Conservation (phyloP, 176 grass and related monocot species). For the Tillandsia leiboldiana region DNA sequence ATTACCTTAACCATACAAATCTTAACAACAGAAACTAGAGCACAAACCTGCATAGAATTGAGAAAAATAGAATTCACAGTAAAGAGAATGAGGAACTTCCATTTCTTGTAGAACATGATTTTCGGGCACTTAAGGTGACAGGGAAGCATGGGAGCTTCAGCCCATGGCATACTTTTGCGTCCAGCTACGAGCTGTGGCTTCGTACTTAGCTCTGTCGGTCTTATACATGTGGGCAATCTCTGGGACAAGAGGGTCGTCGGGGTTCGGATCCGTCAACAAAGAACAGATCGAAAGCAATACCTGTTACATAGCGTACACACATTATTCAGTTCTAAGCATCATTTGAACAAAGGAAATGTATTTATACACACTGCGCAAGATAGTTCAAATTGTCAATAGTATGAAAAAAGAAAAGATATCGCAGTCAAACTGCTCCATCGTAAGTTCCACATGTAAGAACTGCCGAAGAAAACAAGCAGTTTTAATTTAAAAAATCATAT, state of each 20-base stretch:
- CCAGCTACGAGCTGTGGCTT: constrained; percentile 58
- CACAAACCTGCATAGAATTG: no score
- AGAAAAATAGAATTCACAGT: not conserved
- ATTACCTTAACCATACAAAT: no score
- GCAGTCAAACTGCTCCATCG: not conserved
- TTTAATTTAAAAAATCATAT: no score
- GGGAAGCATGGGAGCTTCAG: constrained; percentile 1
- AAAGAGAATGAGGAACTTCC: not conserved
- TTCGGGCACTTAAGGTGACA: not conserved
- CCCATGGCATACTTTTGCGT: constrained; percentile 67
- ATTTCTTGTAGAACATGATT: not conserved
- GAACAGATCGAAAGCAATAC: constrained; percentile 68
- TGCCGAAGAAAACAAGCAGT: no score
- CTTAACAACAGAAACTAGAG: no score
- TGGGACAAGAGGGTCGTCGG: constrained; percentile 58
- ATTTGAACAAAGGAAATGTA: not conserved
- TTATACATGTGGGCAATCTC: constrained; percentile 78
- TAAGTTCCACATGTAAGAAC: no score
- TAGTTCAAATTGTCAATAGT: not conserved
- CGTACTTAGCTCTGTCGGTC: constrained; percentile 43
- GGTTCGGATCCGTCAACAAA: constrained; percentile 57
- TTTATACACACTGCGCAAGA: not conserved
- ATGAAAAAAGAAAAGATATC: not conserved
- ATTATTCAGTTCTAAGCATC: not conserved
- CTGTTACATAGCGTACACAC: constrained; percentile 7